A percentile compares a stretch with the other conserved stretches of the same genome.
phyloP scores from a whole-genome alignment of 176 grass and related monocot genomes.

The Bromus sterilis region DNA sequence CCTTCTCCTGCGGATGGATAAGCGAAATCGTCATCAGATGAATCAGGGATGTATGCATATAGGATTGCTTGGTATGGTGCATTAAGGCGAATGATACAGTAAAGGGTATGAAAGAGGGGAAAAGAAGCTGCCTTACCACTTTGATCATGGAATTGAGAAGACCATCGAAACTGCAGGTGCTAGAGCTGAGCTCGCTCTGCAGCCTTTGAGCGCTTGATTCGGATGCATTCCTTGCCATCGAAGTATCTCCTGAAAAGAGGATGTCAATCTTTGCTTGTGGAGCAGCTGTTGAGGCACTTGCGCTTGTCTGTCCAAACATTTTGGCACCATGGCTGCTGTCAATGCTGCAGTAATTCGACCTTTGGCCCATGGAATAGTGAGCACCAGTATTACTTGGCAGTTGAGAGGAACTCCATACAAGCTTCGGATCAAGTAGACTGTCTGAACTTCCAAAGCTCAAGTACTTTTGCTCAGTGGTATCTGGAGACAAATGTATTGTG shows the following conservation, averaged over 20 bases:
- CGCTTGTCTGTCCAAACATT: conserved; percentile 26
- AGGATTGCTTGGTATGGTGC: too few species aligned
- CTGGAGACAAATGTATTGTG: background rate
- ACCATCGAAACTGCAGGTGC: conserved; percentile 56
- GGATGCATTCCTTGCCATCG: conserved; percentile 26
- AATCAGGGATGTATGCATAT: background rate
- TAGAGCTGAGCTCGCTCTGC: conserved; percentile 52
- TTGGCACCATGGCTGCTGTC: conserved; percentile 20
- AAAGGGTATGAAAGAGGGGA: background rate
- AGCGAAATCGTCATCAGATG: background rate
- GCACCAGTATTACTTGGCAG: conserved; percentile 10
- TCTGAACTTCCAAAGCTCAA: conserved; percentile 55
- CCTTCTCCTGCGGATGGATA: conserved; percentile 55
- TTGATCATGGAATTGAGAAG: conserved; percentile 89
- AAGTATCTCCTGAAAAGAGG: conserved; percentile 11
- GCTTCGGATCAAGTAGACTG: conserved; percentile 35
- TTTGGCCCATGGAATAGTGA: conserved; percentile 32
- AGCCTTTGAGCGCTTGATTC: conserved; percentile 31
- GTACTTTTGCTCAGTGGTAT: conserved; percentile 34
- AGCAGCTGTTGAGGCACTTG: conserved; percentile 12
- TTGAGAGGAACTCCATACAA: conserved; percentile 39
- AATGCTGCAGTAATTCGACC: conserved; percentile 17
- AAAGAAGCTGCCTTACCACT: conserved; percentile 34
- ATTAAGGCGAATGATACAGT: background rate
- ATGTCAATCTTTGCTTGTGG: conserved; percentile 34